These are phyloP conservation scores for Guadua angustifolia DNA, from an alignment of 176 grass and related monocot genomes.

Conservation along the genomic window DNA sequence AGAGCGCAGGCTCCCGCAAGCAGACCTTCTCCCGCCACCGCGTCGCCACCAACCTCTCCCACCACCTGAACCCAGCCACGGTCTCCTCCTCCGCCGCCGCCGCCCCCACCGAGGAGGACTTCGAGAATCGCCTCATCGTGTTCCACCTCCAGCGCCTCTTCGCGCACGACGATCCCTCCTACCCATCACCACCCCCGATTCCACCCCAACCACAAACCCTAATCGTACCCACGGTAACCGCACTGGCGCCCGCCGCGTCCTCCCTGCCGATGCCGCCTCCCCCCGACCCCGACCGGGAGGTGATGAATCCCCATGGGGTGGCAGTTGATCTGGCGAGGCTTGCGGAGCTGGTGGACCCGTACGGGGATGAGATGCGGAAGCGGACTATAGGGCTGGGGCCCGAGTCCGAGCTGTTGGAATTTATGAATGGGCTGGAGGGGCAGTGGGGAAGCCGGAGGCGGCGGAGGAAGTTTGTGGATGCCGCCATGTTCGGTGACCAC, in stretches of 20 bases:
- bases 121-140: constrained; percentile 63
- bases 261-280: constrained; percentile 2
- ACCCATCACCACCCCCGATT: constrained; percentile 38
- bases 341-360: constrained; percentile 70
- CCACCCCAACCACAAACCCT: constrained; percentile 47
- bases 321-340: constrained; percentile 67
- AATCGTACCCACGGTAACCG: constrained; percentile 27
- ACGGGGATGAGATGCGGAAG: constrained; percentile 68
- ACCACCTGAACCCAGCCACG: constrained; percentile 46
- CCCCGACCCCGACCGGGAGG: constrained; percentile 53
- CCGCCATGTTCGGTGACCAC: constrained; percentile 74
- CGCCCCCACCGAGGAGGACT: constrained; percentile 38
- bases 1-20: constrained; percentile 92
- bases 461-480: constrained; percentile 85
- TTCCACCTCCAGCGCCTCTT: constrained; percentile 67
- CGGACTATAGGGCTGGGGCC: constrained; percentile 60
- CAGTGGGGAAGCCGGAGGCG: constrained; percentile 90
- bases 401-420: constrained; percentile 73
- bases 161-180: constrained; percentile 55
- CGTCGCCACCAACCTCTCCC: constrained; percentile 54
- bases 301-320: constrained; percentile 68
- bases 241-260: constrained; percentile 8
- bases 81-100: constrained; percentile 26
- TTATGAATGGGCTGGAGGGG: constrained; percentile 82
- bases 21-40: constrained; percentile 85